A percentile compares a stretch with the other conserved stretches of the same genome.
phyloP scores from a whole-genome alignment of 2,329 filamentous ascomycete species.

The Exophiala mesophila region DNA sequence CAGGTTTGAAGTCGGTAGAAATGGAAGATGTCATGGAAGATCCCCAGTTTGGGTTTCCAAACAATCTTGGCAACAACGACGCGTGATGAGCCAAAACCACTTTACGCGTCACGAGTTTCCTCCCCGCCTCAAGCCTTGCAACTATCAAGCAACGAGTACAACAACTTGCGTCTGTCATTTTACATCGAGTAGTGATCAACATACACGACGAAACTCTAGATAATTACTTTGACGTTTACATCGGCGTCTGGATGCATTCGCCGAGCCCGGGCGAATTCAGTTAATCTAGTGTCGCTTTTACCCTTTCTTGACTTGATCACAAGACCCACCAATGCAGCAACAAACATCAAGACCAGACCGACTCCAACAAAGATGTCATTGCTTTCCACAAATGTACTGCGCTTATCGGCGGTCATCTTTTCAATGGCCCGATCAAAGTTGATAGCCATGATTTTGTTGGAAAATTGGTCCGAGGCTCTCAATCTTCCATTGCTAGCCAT shows the following conservation, averaged over 20 bases:
- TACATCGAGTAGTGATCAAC: too few relatives aligned
- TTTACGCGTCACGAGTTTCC: slow-evolving; percentile 1
- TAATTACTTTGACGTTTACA: slow-evolving; percentile 8
- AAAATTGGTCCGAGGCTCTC: slow-evolving; percentile 69
- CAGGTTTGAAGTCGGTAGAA: background rate
- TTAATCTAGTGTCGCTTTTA: slow-evolving; percentile 15
- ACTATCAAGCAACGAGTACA: too few relatives aligned
- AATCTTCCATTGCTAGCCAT: slow-evolving; percentile 66
- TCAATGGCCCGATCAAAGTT: slow-evolving; percentile 63
- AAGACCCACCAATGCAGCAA: slow-evolving; percentile 29
- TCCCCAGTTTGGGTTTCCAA: background rate
- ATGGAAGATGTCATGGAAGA: too few relatives aligned
- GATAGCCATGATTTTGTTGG: slow-evolving; percentile 74
- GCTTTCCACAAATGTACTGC: slow-evolving; percentile 35
- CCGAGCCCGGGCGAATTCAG: slow-evolving; percentile 16
- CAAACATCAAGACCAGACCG: slow-evolving; percentile 29
- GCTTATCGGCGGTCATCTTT: slow-evolving; percentile 42
- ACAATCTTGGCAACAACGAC: slow-evolving; percentile 1
- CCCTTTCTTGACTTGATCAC: slow-evolving; percentile 19
- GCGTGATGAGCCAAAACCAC: background rate
- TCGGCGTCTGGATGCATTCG: slow-evolving; percentile 11
- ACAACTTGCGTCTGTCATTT: too few relatives aligned
- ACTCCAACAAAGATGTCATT: slow-evolving; percentile 30
- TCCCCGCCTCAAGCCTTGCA: too few relatives aligned
- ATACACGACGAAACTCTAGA: too few relatives aligned